Evolutionary conservation across 139 green algal genomes (phyloP), one percentile per base, ranked within the genome.

Genomic region (Coelastrella sp.): DNA sequence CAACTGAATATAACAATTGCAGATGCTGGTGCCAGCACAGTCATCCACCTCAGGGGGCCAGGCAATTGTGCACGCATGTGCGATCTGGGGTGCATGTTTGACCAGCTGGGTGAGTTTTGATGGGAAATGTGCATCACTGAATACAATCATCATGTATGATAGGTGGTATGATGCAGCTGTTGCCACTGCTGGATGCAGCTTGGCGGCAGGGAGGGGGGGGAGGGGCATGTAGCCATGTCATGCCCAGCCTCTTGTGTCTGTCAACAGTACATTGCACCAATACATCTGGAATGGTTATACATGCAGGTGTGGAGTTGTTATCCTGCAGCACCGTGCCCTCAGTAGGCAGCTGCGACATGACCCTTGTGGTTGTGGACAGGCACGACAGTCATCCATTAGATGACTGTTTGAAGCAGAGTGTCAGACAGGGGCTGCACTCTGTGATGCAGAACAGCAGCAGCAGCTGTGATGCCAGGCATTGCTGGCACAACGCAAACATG

Each of bases 271-370:
- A 76, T 76, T 10, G 35, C 35, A 49, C 35, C 35, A 49, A 49
- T 49, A 49, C 35, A 49, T 3, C 35, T 49, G 35, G 35, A 24
- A 25, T 25, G 68, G 10, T 76, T 17, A 27, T 7, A 24, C 68
- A 76, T 80, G 74, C 87, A 90, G 87, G 87, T 9, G 35, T 90
- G 22, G 78, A 90, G 6, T 20, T 90, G 6, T 6, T 86, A 4
- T 85, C 87, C 4, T 90, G 78, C 87, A 90, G 76, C 87, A 79
- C 60, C 7, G 79, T 74, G 58, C 73, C 61, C 10, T 56, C 76
- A 66, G 75, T 76, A 24, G 76, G 78, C 61, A 78, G 61, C 78
- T 66, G 76, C 14, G 87, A 90, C 78, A 90, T 90, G 76, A 90
- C 87, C 15, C 11, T 90, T 8, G 87, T 90, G 25, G 87, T 90